A percentile compares a stretch with the other conserved stretches of the same genome.
phyloP scores from a whole-genome alignment of 1,139 yeast genomes.

The Zygosaccharomyces sapae region DNA sequence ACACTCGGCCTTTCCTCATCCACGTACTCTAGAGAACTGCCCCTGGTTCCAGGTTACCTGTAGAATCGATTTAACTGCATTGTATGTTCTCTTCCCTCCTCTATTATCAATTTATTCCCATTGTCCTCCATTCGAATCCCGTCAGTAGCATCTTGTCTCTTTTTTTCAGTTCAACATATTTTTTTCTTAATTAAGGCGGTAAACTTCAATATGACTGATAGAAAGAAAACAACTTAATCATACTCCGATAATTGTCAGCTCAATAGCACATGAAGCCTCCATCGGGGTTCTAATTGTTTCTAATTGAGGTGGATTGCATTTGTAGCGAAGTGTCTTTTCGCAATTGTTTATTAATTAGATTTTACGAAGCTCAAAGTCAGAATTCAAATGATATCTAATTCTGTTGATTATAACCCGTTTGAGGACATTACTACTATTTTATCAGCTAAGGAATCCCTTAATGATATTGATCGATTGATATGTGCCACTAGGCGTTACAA shows the following conservation, averaged over 20 bases:
- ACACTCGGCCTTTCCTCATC: too few species aligned
- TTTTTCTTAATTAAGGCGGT: slow-evolving; percentile 5
- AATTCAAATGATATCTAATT: slow-evolving; percentile 19
- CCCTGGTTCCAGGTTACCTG: too few species aligned
- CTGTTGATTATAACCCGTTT: slow-evolving; percentile 40
- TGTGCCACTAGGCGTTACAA: slow-evolving; percentile 45
- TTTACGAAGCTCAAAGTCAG: neutral
- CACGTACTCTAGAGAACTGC: too few species aligned
- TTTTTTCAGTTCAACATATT: neutral
- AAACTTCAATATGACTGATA: neutral
- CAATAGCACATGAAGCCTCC: neutral
- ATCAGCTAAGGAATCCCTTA: slow-evolving; percentile 43
- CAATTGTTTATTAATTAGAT: neutral
- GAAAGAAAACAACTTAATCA: neutral
- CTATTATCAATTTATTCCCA: neutral
- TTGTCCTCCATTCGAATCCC: slow-evolving; percentile 40
- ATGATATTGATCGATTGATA: slow-evolving; percentile 47
- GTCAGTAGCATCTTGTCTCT: slow-evolving; percentile 43
- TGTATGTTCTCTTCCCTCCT: neutral
- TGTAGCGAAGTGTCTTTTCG: neutral
- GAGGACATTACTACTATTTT: slow-evolving; percentile 39
- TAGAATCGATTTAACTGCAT: too few species aligned
- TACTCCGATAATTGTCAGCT: neutral
- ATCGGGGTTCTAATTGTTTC: slow-evolving; percentile 1
- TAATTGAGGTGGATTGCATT: neutral